Base-by-base conservation (phyloP, 352 stramenopile genomes). In the Phytophthora agathidicida region DNA sequence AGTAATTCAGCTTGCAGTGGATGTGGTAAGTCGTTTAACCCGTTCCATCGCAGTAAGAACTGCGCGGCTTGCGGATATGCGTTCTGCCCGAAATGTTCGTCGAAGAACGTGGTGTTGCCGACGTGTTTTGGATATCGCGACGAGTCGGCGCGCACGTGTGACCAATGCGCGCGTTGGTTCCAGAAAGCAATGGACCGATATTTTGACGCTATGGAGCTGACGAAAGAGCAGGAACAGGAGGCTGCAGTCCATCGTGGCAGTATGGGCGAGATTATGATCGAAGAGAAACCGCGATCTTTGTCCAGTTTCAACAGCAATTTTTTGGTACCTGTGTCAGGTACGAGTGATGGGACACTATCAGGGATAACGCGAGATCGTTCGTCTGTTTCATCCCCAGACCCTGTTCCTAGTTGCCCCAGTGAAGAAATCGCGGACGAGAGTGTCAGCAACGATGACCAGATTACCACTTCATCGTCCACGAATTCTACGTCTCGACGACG, bases 51-150 rank as follows among this genome's bases (percentile, higher is more conserved):
- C 22, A 83, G 76, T 33, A 75, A 71, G 35, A 73, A 83, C 32
- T 93, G 83, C 65, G 52, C 60, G 14, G 59, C 68, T 8, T 93
- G 83, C 24, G 83, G 83, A 7, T 80, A 75, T 53, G 48, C 75
- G 9, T 91, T 76, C 47, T 93, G 83, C 44, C 68, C 71, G 20
- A 91, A 91, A 31, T 94, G 82, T 33, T 63, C 79, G 5, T 74
- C 80, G 9, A 71, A 76, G 23, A 74, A 75, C 16, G 62, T 89
- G 32, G 45, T 87, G 17, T 52, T 94, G 41, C 84, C 81, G 5
- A 61, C 60, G 20, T 60, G 65, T 57, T 93, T 91, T 67, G 83
- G 81, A 7, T 76, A 80, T 44, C 60, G 63, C 6, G 59, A 88
- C 30, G 63, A 79, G 2, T 46, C 73, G 0, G 67, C 88, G 37